Base-by-base conservation (phyloP, 202 grass and related monocot species). In the Dendrocalamus latiflorus region DNA sequence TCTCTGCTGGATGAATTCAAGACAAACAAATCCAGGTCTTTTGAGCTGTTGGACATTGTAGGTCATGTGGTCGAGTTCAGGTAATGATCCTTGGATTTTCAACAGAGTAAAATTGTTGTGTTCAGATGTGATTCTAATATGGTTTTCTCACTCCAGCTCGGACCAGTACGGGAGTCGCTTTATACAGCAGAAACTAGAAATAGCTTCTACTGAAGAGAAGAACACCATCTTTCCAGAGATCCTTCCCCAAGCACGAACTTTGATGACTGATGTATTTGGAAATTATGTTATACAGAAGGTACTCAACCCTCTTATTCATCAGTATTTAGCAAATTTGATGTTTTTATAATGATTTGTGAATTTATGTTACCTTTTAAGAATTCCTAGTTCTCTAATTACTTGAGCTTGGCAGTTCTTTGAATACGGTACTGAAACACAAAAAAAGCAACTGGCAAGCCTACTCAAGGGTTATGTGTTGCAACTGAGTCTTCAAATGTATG, bases 201-300 rank as follows among this genome's bases (percentile, higher is more conserved):
- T n/a, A n/a, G n/a, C n/a, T 81, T 90, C 93, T 70, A 61, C 72
- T 53, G 96, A 95, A 81, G 96, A 99, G 71, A 99, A 99, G 78
- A 87, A 96, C 51, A 88, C 86, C 70, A 92, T 99, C 78, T 99
- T 96, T 83, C 96, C 93, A 57, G 93, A 96, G 88, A 96, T 99
- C 62, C 89, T 99, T 85, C 91, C 96, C 75, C 87, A 96, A 74
- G 86, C 96, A 72, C 91, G 88, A 59, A 78, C 87, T 38, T 82
- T 99, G 78, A 99, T 99, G 96, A 99, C 91, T 86, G 96, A 99
- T 91, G 96, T 99, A 85, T 99, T 99, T 51, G 96, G 96, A 72
- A 99, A 99, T 71, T 99, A 99, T 90, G 96, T 99, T 48, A 96
- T 99, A 81, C 96, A 99, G 84, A 99, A 99, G 86, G 96, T 99